phyloP scores from a whole-genome alignment of 345 rosid species.

The Psidium friedrichsthalianum region DNA sequence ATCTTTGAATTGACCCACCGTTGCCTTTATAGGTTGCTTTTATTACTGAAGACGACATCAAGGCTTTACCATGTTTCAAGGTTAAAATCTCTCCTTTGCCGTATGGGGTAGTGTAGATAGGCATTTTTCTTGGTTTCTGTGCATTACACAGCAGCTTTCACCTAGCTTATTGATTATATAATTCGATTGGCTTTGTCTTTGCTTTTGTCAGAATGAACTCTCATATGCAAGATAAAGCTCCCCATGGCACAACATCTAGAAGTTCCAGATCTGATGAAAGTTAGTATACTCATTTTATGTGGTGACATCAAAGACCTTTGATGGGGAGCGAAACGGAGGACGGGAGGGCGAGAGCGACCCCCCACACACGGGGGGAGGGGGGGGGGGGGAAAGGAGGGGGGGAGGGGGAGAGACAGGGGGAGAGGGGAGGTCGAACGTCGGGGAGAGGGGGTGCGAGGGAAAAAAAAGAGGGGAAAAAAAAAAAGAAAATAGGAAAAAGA shows the following conservation, averaged over 20 bases:
- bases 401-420: too few species aligned
- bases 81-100: constrained; percentile 20
- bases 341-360: too few species aligned
- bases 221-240: constrained; percentile 95
- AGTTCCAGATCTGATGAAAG: constrained; percentile 91
- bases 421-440: too few species aligned
- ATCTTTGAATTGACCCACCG: neutral
- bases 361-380: too few species aligned
- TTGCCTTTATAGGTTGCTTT: constrained; percentile 53
- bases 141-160: neutral
- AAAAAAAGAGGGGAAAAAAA: too few species aligned
- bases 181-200: too few species aligned
- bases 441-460: too few species aligned
- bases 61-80: constrained; percentile 86
- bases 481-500: too few species aligned
- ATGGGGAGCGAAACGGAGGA: too few species aligned
- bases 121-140: neutral
- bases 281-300: neutral
- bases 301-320: neutral
- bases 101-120: neutral
- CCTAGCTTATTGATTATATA: neutral
- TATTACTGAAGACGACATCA: constrained; percentile 95
- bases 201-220: constrained; percentile 60
- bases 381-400: too few species aligned
- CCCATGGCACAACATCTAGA: constrained; percentile 98